Percentiles rank a stretch among this genome's conserved stretches.
These are phyloP conservation scores for Microbotryomycetes sp. DNA, from an alignment of 1,284 basidiomycete species.

Conservation along the genomic window DNA sequence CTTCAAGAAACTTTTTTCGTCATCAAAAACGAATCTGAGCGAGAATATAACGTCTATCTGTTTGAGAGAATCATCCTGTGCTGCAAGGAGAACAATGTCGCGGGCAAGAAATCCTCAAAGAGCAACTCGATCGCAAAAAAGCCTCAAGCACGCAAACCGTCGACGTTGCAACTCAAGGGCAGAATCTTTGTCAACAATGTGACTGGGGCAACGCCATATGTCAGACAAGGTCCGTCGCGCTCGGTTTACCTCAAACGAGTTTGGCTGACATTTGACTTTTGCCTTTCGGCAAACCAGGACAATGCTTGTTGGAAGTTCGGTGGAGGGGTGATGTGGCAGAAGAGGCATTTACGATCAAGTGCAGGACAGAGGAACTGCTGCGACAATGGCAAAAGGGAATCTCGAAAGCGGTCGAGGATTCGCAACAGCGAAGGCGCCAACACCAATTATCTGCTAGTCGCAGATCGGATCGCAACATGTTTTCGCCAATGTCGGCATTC, in stretches of 20 bases:
- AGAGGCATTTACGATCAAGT: conserved; percentile 90
- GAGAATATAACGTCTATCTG: conserved; percentile 97
- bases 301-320: conserved; percentile 63
- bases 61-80: conserved; percentile 99
- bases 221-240: conserved; percentile 40
- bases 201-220: conserved; percentile 57
- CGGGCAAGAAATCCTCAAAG: conserved; percentile 43
- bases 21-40: conserved; percentile 90
- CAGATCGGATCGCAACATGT: conserved; percentile 23
- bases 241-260: conserved; percentile 16
- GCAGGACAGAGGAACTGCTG: conserved; percentile 86
- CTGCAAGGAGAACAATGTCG: conserved; percentile 67
- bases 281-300: conserved; percentile 20
- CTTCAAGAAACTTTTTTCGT: conserved; percentile 94
- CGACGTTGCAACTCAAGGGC: conserved; percentile 74
- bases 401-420: conserved; percentile 70
- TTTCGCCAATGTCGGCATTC: conserved; percentile 33
- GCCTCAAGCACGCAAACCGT: conserved; percentile 52
- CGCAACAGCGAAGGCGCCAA: conserved; percentile 50
- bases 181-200: conserved; percentile 97
- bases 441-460: conserved; percentile 29
- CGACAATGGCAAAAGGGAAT: conserved; percentile 85
- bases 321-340: conserved; percentile 69
- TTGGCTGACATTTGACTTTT: not conserved
- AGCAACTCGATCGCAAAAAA: conserved; percentile 34